Conservation (phyloP, 2,329 filamentous ascomycete species). For the Ceratocystis destructans region DNA sequence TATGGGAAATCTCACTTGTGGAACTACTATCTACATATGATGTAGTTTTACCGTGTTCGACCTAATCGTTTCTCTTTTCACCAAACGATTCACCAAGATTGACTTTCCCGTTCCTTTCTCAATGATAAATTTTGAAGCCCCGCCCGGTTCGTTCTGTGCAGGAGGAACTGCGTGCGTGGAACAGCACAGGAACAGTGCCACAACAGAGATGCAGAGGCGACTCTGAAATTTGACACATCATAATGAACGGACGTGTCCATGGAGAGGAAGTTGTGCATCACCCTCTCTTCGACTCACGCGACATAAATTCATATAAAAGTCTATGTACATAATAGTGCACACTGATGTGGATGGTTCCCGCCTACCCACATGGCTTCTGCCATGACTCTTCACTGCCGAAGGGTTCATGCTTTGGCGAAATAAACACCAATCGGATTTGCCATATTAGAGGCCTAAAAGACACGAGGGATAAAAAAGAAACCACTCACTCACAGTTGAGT, state of each 20-base stretch:
- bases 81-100: not conserved
- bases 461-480: not conserved
- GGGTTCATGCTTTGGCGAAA: slow-evolving; percentile 1
- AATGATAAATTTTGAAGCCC: not conserved
- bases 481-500: not conserved
- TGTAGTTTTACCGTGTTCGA: not conserved
- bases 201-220: not conserved
- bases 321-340: no score
- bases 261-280: not conserved
- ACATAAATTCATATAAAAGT: no score
- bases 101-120: no score
- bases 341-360: not conserved
- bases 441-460: not conserved
- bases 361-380: not conserved
- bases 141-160: not conserved
- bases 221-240: not conserved
- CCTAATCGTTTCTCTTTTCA: not conserved
- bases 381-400: not conserved
- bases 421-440: slow-evolving; percentile 1
- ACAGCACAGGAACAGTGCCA: slow-evolving; percentile 3
- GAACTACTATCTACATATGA: not conserved
- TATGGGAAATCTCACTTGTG: not conserved
- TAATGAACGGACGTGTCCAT: not conserved
- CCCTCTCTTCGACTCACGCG: no score
- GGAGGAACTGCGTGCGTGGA: slow-evolving; percentile 2